These are phyloP conservation scores for Solanum peruvianum DNA, from an alignment of 257 asterid species.

Conservation along the genomic window DNA sequence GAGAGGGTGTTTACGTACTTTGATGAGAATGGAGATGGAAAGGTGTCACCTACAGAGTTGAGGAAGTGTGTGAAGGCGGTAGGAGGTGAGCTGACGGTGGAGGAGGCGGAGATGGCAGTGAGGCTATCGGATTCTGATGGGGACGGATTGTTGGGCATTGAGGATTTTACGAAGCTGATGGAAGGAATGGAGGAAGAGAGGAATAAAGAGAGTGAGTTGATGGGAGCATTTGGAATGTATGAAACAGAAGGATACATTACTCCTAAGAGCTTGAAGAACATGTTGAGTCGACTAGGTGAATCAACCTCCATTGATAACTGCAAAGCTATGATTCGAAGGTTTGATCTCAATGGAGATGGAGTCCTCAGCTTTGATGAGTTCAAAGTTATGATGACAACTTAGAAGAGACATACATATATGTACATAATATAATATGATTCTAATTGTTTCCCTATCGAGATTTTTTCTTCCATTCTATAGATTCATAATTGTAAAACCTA, in stretches of 20 bases:
- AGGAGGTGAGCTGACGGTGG: conserved; percentile 9
- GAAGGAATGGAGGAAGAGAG: conserved; percentile 45
- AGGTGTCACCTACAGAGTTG: not conserved
- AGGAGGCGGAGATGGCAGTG: conserved; percentile 40
- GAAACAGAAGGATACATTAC: conserved; percentile 48
- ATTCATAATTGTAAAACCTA: not conserved
- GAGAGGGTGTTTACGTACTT: not conserved
- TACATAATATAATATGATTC: not conserved
- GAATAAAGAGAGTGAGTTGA: conserved; percentile 23
- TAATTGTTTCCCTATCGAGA: not conserved
- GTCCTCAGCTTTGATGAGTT: conserved; percentile 51
- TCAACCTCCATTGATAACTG: conserved; percentile 32
- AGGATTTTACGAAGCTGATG: conserved; percentile 35
- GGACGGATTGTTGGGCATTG: conserved; percentile 38
- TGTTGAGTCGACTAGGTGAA: conserved; percentile 50
- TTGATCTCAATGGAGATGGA: conserved; percentile 54
- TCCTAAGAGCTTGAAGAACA: conserved; percentile 42
- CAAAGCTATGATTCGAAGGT: conserved; percentile 31
- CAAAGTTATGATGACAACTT: conserved; percentile 32
- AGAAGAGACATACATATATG: not conserved
- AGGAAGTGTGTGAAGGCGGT: not conserved
- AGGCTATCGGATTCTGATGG: conserved; percentile 38
- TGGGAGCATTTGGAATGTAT: conserved; percentile 42
- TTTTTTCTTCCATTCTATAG: not conserved
- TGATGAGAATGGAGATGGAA: conserved; percentile 3